These are phyloP conservation scores for Arxiozyma slooffiae DNA, from an alignment of 1,139 yeast species.

Conservation along the genomic window DNA sequence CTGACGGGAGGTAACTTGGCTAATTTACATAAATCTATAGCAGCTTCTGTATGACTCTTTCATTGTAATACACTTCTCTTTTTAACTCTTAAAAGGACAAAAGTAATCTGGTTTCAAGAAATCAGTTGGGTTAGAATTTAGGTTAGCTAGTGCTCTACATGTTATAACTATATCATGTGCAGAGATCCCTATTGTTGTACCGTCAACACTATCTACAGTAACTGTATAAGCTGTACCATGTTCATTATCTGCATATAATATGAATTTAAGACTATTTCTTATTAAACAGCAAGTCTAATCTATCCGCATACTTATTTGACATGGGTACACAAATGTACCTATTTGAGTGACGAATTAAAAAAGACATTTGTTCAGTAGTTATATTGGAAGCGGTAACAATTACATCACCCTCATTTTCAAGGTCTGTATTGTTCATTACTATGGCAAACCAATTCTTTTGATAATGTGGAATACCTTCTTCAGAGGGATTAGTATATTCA, in stretches of 20 bases:
- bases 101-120: slow-evolving; percentile 90
- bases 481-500: slow-evolving; percentile 43
- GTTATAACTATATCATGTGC: slow-evolving; percentile 92
- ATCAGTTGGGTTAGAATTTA: slow-evolving; percentile 46
- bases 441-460: slow-evolving; percentile 80
- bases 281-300: slow-evolving; percentile 71
- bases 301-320: slow-evolving; percentile 66
- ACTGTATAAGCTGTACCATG: slow-evolving; percentile 97
- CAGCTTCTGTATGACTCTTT: slow-evolving; percentile 98
- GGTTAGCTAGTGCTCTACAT: slow-evolving; percentile 58
- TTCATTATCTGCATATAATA: slow-evolving; percentile 46
- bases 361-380: slow-evolving; percentile 87
- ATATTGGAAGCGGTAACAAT: slow-evolving; percentile 79
- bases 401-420: slow-evolving; percentile 97
- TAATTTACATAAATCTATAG: slow-evolving; percentile 73
- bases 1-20: slow-evolving; percentile 80
- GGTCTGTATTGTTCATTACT: slow-evolving; percentile 90
- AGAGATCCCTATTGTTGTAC: slow-evolving; percentile 96
- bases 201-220: slow-evolving; percentile 72
- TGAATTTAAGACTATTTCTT: slow-evolving; percentile 38
- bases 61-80: slow-evolving; percentile 75
- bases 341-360: slow-evolving; percentile 75
- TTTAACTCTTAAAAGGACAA: slow-evolving; percentile 82
- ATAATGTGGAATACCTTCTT: slow-evolving; percentile 72
- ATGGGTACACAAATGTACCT: slow-evolving; percentile 94